Percentiles rank a stretch among this genome's conserved stretches.
phyloP scores from a whole-genome alignment of 805 yeast genomes.

The Cyberlindnera mycetangii region DNA sequence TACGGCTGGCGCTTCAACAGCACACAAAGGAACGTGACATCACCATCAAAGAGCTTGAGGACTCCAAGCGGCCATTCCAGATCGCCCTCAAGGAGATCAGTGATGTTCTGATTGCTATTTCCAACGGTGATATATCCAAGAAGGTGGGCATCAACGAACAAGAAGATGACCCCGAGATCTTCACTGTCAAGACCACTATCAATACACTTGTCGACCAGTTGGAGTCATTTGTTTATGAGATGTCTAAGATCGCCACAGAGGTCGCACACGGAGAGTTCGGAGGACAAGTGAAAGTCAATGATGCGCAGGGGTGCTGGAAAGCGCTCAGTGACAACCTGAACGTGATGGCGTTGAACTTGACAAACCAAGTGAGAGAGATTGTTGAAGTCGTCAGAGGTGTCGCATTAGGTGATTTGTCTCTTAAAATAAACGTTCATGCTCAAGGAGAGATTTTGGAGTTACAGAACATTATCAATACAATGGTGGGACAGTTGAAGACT shows the following conservation, averaged over 20 bases:
- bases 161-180: conserved; percentile 66
- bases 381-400: conserved; percentile 90
- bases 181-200: conserved; percentile 72
- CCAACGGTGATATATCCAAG: conserved; percentile 77
- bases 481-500: conserved; percentile 86
- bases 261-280: conserved; percentile 88
- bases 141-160: conserved; percentile 60
- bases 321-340: conserved; percentile 84
- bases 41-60: conserved; percentile 5
- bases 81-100: conserved; percentile 56
- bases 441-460: conserved; percentile 86
- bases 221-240: conserved; percentile 60
- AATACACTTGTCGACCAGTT: conserved; percentile 87
- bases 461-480: conserved; percentile 82
- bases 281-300: conserved; percentile 79
- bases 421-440: conserved; percentile 85
- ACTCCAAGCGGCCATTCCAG: conserved; percentile 9
- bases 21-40: conserved; percentile 4
- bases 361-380: conserved; percentile 86
- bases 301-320: conserved; percentile 85
- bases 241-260: conserved; percentile 82
- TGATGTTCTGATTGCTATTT: conserved; percentile 81
- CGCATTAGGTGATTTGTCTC: conserved; percentile 78
- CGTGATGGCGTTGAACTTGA: conserved; percentile 85
- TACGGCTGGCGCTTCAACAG: conserved; percentile 5